Conservation (phyloP, 2,329 filamentous ascomycete genomes). For the Arthroderma sp. region DNA sequence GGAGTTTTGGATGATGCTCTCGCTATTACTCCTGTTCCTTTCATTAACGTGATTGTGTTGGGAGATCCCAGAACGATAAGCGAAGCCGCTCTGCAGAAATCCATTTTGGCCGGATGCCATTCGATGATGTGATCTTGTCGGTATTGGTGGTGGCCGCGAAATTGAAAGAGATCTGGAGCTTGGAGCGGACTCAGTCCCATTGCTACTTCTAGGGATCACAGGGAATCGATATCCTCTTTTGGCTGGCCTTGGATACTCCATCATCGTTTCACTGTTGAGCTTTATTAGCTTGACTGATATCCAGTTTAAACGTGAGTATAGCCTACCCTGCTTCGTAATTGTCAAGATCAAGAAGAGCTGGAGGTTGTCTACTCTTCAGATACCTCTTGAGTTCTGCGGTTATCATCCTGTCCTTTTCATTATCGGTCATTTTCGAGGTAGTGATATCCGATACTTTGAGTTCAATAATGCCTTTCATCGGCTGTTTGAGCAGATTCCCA, state of each 20-base stretch:
- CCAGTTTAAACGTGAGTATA: not conserved
- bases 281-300: not conserved
- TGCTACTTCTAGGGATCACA: conserved; percentile 38
- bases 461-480: conserved; percentile 56
- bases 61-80: conserved; percentile 52
- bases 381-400: conserved; percentile 49
- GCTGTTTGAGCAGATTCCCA: conserved; percentile 73
- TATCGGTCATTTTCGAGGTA: conserved; percentile 40
- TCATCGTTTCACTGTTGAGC: conserved; percentile 49
- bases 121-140: conserved; percentile 67
- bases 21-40: conserved; percentile 48
- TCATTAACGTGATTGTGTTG: conserved; percentile 48
- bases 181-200: conserved; percentile 52
- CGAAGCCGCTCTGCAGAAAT: conserved; percentile 12
- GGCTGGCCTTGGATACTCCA: conserved; percentile 63
- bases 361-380: conserved; percentile 35
- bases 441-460: conserved; percentile 53
- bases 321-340: conserved; percentile 14
- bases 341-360: conserved; percentile 30
- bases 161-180: conserved; percentile 56
- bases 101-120: conserved; percentile 30
- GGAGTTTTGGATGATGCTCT: conserved; percentile 41
- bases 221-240: conserved; percentile 46
- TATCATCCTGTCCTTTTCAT: conserved; percentile 47
- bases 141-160: conserved; percentile 60